Conservation (phyloP, 805 yeast genomes). For the Cyberlindnera sargentensis region DNA sequence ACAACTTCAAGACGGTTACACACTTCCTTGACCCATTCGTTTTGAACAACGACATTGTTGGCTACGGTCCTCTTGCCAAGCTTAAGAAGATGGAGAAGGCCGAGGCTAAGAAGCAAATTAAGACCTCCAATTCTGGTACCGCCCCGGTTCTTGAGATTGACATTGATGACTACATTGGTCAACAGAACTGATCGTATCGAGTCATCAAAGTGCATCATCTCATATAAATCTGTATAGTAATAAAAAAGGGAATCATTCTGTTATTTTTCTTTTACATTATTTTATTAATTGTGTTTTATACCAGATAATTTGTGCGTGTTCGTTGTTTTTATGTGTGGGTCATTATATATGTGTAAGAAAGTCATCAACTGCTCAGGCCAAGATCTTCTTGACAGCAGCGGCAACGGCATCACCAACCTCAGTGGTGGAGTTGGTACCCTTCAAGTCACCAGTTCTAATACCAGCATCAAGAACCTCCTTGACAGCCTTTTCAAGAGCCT, state of each 20-base stretch:
- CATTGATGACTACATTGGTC: constrained; percentile 60
- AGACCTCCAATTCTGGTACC: constrained; percentile 51
- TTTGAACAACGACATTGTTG: constrained; percentile 61
- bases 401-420: constrained; percentile 96
- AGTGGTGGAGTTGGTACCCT: constrained; percentile 73
- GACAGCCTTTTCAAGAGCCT: constrained; percentile 84
- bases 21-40: constrained; percentile 65
- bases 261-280: neutral
- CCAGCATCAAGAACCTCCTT: constrained; percentile 73
- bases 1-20: constrained; percentile 51
- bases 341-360: too few relatives aligned
- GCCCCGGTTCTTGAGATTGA: constrained; percentile 66
- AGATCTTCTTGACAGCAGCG: constrained; percentile 53
- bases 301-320: too few relatives aligned
- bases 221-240: neutral
- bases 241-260: neutral
- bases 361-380: constrained; percentile 22
- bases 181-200: constrained; percentile 42
- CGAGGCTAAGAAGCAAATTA: constrained; percentile 37
- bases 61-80: constrained; percentile 68
- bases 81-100: constrained; percentile 55
- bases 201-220: neutral
- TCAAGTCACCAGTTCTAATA: constrained; percentile 85
- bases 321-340: too few relatives aligned
- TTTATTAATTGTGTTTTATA: neutral